Conservation (phyloP, 768 basidiomycete species). For the Hygrophorus russula region DNA sequence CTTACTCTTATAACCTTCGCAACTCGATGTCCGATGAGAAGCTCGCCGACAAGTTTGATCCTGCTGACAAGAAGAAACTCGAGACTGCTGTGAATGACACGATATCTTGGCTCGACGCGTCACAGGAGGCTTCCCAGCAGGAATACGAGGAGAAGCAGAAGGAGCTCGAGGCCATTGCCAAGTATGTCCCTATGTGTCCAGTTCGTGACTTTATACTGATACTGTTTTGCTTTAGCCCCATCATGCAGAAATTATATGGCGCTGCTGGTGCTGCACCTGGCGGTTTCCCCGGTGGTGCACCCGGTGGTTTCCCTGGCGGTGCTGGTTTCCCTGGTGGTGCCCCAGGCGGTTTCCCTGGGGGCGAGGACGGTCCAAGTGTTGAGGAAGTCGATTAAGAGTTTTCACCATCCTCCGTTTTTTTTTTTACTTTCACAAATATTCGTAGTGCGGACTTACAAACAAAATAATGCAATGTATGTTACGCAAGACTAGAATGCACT, state of each 20-base stretch:
- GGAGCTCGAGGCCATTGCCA: slow-evolving; percentile 80
- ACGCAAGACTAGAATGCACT: too few relatives aligned
- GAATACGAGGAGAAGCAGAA: slow-evolving; percentile 92
- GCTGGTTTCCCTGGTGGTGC: slow-evolving; percentile 22
- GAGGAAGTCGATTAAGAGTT: slow-evolving; percentile 74
- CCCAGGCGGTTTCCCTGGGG: slow-evolving; percentile 49
- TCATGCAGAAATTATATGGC: slow-evolving; percentile 68
- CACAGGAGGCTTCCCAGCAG: slow-evolving; percentile 86
- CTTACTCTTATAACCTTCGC: slow-evolving; percentile 90
- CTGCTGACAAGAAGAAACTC: slow-evolving; percentile 77
- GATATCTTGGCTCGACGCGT: slow-evolving; percentile 76
- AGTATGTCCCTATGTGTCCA: slow-evolving; percentile 20
- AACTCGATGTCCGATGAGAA: slow-evolving; percentile 82
- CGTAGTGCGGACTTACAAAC: too few relatives aligned
- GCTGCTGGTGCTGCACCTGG: slow-evolving; percentile 53
- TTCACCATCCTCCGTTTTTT: too few relatives aligned
- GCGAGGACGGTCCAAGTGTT: slow-evolving; percentile 78
- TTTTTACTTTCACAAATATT: too few relatives aligned
- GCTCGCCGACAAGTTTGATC: slow-evolving; percentile 78
- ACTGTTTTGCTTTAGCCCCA: slow-evolving; percentile 24
- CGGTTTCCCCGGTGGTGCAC: slow-evolving; percentile 13
- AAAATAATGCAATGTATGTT: too few relatives aligned
- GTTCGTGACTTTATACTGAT: slow-evolving; percentile 1
- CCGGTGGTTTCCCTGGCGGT: slow-evolving; percentile 32
- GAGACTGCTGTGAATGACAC: slow-evolving; percentile 72